Conservation (phyloP, 164 flowering plant species). For the Santalum album region DNA sequence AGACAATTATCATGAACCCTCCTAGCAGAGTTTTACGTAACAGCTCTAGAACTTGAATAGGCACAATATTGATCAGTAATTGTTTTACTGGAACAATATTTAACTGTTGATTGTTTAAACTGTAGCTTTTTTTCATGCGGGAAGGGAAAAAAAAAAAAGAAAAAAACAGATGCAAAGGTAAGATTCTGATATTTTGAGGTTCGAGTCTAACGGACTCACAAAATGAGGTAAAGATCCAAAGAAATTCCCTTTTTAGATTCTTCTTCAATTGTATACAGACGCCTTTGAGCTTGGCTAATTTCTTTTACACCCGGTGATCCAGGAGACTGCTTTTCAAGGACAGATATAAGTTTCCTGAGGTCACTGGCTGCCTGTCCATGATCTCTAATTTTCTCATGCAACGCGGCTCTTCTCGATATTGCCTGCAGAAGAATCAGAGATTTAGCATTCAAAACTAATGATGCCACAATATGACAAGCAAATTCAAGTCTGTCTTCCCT, state of each 20-base stretch:
- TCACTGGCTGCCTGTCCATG: constrained; percentile 74
- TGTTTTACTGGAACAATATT: too few relatives aligned
- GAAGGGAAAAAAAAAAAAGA: too few relatives aligned
- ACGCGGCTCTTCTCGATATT: constrained; percentile 78
- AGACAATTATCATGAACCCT: too few relatives aligned
- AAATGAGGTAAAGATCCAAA: constrained; percentile 66
- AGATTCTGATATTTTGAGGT: too few relatives aligned
- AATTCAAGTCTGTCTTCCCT: background rate
- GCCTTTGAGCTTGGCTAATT: constrained; percentile 43
- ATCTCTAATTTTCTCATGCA: constrained; percentile 85
- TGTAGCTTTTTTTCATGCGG: too few relatives aligned
- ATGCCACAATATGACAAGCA: background rate
- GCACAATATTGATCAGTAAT: too few relatives aligned
- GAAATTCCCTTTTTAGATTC: constrained; percentile 55
- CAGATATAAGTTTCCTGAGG: constrained; percentile 47
- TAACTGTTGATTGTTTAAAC: too few relatives aligned
- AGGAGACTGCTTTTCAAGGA: constrained; percentile 44
- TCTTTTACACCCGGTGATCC: constrained; percentile 35
- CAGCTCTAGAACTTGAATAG: too few relatives aligned
- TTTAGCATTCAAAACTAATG: background rate
- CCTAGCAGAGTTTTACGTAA: too few relatives aligned
- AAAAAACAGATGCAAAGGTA: too few relatives aligned
- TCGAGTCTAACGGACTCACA: constrained; percentile 40
- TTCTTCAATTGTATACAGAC: constrained; percentile 48
- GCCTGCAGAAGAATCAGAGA: constrained; percentile 51